These are phyloP conservation scores for Corymbia calophylla DNA, from an alignment of 441 rosid genomes.

Conservation along the genomic window DNA sequence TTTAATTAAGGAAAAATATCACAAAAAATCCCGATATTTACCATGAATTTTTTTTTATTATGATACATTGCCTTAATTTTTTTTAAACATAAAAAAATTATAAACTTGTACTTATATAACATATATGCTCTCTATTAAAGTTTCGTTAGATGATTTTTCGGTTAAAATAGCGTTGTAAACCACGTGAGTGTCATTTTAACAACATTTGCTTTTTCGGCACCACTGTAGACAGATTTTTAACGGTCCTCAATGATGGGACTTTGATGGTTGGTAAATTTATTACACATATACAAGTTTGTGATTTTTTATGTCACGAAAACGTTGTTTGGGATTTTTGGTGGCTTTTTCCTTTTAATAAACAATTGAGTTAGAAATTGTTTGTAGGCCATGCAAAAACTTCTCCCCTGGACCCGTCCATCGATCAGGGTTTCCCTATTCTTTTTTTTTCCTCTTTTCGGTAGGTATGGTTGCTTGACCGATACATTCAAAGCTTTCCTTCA, in stretches of 20 bases:
- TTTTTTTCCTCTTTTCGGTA: accelerated
- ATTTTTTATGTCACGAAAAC: neutral
- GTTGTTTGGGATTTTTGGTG: neutral
- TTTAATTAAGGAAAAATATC: neutral
- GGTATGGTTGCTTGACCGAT: neutral
- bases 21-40: too few species aligned
- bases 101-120: too few species aligned
- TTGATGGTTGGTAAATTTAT: accelerated
- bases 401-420: neutral
- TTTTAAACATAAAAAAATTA: too few species aligned
- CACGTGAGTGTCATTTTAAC: too few species aligned
- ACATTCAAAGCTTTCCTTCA: neutral
- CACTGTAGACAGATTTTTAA: too few species aligned
- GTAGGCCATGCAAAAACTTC: neutral
- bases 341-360: neutral
- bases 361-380: neutral
- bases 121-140: too few species aligned
- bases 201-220: too few species aligned
- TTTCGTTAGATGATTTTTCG: accelerated
- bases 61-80: accelerated
- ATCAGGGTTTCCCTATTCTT: neutral
- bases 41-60: accelerated
- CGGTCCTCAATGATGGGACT: neutral
- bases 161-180: too few species aligned
- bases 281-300: too few species aligned